Evolutionary conservation across 2,329 filamentous ascomycete species (phyloP).

Genomic region (Lasiodiplodia sp.): DNA sequence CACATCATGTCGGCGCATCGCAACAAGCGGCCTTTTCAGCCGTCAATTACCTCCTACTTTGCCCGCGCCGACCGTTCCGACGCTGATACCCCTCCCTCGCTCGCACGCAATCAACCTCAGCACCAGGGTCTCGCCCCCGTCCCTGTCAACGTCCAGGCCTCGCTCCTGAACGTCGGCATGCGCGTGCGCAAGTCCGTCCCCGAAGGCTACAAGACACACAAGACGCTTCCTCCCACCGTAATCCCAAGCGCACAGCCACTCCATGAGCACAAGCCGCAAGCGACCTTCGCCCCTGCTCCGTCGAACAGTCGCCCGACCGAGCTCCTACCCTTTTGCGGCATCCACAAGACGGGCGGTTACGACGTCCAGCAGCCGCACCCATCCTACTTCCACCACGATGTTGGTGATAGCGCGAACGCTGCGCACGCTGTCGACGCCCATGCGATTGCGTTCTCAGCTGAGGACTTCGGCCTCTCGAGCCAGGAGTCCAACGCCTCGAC

Average conservation of each 20-base stretch:
- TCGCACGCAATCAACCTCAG: not conserved
- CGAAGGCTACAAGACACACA: conserved; percentile 88
- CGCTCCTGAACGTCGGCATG: conserved; percentile 93
- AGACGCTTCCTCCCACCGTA: conserved; percentile 35
- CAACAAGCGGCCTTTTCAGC: conserved; percentile 54
- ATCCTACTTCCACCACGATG: conserved; percentile 48
- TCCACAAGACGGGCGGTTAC: conserved; percentile 73
- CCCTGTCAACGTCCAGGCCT: conserved; percentile 74
- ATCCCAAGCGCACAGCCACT: not conserved
- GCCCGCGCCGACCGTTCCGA: conserved; percentile 37
- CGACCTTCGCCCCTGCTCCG: not conserved
- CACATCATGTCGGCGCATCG: conserved; percentile 37
- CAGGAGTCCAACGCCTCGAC: conserved; percentile 41
- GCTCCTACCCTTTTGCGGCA: conserved; percentile 80
- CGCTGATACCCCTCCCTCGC: conserved; percentile 13
- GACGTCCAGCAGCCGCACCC: conserved; percentile 46
- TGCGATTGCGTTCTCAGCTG: conserved; percentile 37
- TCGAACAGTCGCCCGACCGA: conserved; percentile 57
- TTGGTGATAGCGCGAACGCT: conserved; percentile 42
- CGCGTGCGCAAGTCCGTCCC: conserved; percentile 90
- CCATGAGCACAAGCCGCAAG: not conserved
- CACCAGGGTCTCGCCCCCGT: conserved; percentile 49
- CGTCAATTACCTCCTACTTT: conserved; percentile 55
- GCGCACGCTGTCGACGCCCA: conserved; percentile 29
- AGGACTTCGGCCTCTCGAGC: conserved; percentile 44